Evolutionary conservation across 129 eudicot species (phyloP), one percentile per base, ranked within the genome.

Genomic region (Lactuca sativa): DNA sequence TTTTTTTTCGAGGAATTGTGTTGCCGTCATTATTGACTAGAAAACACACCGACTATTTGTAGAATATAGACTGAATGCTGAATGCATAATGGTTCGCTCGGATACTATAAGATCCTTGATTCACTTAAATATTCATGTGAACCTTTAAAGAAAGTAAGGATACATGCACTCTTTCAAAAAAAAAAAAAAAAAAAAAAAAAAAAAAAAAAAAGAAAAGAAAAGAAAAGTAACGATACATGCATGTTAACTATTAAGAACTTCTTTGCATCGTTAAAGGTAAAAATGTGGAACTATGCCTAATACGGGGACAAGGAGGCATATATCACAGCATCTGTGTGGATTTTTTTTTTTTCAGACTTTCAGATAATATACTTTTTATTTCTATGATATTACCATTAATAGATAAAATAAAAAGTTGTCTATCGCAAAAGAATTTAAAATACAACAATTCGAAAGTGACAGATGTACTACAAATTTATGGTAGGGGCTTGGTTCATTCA

Each of bases 401-500:
- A 9, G 8, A 43, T 8, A 43, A 43, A 43, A 9, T 43, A 43
- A 43, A 43, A 43, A 43, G 49, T 43, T 43, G 49, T 43, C 9
- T 43, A 43, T 43, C 0, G 0, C 14, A 43, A 7, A 7, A 40
- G 13, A 44, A 44, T 9, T 44, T 9, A n/a, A 16, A 32, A 52
- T 32, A 70, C 13, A 10, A n/a, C 58, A 70, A 58, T 16, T 70
- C 15, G 66, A 59, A 18, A 44, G 67, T 70, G 59, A 70, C 66
- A 15, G 15, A 59, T 17, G 57, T 44, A 70, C 75, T 43, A 59
- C 48, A 58, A 70, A 59, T 38, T 43, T 47, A 32, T 71, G 79
- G 73, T 74, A 66, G 79, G 79, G 73, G 79, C 79, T 66, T 58
- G 79, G 59, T 9, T 34, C 43, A 74, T 57, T 40, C 67, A 58